A percentile compares a stretch with the other conserved stretches of the same genome.
Evolutionary conservation across 169 alveolate species (phyloP).

Genomic region (Cryptosporidium canis): DNA sequence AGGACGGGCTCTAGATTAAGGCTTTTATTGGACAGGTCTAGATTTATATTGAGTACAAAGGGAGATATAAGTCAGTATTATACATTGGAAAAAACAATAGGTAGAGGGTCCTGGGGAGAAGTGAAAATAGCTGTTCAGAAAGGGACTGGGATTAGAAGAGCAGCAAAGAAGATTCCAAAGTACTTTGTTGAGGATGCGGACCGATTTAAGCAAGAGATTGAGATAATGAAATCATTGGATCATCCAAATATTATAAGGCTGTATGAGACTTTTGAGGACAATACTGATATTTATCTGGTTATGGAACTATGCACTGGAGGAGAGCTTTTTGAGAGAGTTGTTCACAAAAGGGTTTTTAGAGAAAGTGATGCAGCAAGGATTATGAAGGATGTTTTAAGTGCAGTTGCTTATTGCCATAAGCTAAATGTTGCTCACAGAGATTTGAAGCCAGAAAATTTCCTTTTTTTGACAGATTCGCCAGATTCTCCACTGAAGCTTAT

Average conservation of each 20-base stretch:
- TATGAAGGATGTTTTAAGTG: conserved; percentile 79
- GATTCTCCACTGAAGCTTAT: conserved; percentile 86
- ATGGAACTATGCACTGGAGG: conserved; percentile 91
- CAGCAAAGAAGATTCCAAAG: conserved; percentile 83
- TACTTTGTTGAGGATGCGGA: conserved; percentile 78
- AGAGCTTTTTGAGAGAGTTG: conserved; percentile 87
- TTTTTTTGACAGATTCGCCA: conserved; percentile 76
- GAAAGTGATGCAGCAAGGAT: conserved; percentile 85
- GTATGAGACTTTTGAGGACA: conserved; percentile 89
- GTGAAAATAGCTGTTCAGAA: conserved; percentile 79
- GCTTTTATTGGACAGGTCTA: conserved; percentile 32
- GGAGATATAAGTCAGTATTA: conserved; percentile 75
- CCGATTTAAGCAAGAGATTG: conserved; percentile 82
- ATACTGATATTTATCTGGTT: conserved; percentile 81
- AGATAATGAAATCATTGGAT: conserved; percentile 87
- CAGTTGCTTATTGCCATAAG: conserved; percentile 69
- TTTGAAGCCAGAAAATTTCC: conserved; percentile 85
- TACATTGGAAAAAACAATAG: conserved; percentile 74
- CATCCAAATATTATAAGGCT: conserved; percentile 95
- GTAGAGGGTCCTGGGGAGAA: conserved; percentile 83
- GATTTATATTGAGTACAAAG: conserved; percentile 74
- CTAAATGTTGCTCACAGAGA: conserved; percentile 82
- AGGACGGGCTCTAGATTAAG: conserved; percentile 63
- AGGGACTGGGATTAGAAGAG: conserved; percentile 76
- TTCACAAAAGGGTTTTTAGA: conserved; percentile 83